Conservation (phyloP, 176 grass and related monocot species). For the Luzula sylvatica region DNA sequence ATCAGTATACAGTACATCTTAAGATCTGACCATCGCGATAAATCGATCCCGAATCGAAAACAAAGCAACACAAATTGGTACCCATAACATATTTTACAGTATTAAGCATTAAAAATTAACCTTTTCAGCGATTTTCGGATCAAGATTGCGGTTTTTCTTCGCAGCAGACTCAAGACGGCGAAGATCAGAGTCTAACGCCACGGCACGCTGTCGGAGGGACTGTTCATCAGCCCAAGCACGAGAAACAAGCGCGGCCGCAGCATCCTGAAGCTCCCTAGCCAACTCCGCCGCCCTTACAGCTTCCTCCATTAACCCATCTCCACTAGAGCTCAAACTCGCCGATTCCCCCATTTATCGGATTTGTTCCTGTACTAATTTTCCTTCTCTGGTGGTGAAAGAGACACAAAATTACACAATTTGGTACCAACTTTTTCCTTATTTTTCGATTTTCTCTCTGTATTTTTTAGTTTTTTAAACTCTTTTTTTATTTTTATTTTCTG, state of each 20-base stretch:
- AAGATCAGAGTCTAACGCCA: conserved; percentile 57
- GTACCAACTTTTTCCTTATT: no score
- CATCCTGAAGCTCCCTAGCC: conserved; percentile 85
- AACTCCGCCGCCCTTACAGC: conserved; percentile 56
- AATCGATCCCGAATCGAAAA: conserved; percentile 3
- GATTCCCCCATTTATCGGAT: conserved; percentile 25
- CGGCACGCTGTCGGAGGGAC: conserved; percentile 51
- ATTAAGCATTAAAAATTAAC: no score
- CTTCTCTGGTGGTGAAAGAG: conserved; percentile 6
- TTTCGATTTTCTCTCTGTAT: background rate
- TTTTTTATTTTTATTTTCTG: background rate
- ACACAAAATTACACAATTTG: conserved; percentile 9
- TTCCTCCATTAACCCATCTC: conserved; percentile 25
- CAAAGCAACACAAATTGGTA: background rate
- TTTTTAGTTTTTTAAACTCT: background rate
- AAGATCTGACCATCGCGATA: background rate
- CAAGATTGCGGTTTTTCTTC: conserved; percentile 29
- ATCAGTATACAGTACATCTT: background rate
- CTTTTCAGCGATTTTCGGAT: conserved; percentile 37
- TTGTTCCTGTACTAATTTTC: conserved; percentile 1
- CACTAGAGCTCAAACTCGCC: conserved; percentile 15
- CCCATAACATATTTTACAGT: background rate
- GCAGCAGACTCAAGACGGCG: conserved; percentile 33
- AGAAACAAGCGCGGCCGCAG: conserved; percentile 47
- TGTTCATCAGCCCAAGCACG: conserved; percentile 64